Base-by-base conservation (phyloP, 2,329 filamentous ascomycete genomes). In the Aspergillus spinulosporus region DNA sequence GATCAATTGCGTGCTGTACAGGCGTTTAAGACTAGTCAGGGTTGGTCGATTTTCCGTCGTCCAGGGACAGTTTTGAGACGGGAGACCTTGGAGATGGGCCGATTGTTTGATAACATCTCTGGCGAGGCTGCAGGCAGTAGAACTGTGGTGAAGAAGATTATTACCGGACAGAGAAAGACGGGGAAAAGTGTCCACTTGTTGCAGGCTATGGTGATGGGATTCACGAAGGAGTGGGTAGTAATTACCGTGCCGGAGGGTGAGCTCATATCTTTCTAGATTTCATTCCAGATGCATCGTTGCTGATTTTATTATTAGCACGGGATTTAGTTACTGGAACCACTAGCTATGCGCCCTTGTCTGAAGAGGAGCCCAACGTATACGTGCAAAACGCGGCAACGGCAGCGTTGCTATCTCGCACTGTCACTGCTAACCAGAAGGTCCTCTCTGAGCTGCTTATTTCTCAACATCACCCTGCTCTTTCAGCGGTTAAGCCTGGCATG, bases 171-270 rank as follows among this genome's bases (percentile, higher is more conserved):
- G 53, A 86, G 83, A 69, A 82, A 87, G 43, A 84, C 88, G 11
- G 94, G 94, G 36, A 99, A 97, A 83, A 96, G 89, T 71, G 85
- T 94, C 65, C 76, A 96, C 67, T 74, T 95, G 67, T 79, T 96
- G 46, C 92, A 97, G 76, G 89, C 88, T 39, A 85, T 95, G 82
- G 80, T 88, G 14, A 87, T 92, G 74, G 93, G 85, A 1, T 86
- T 93, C 63, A 72, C 92, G 67, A 90, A 91, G 72, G 83, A 88
- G 29, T 97, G 92, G 91, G 81, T 96, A 44, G 92, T 97, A 47
- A 82, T 99, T 57, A 88, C 90, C 68, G 82, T 97, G 50, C 92
- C 94, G 37, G 92, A 99, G 77, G 89, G 92, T 95, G 80, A 66
- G 81, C 67, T 48, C 3, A 4, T n/a, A 14, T 15, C 31, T 6